phyloP scores from a whole-genome alignment of 169 alveolate genomes.

The Neospora caninum region DNA sequence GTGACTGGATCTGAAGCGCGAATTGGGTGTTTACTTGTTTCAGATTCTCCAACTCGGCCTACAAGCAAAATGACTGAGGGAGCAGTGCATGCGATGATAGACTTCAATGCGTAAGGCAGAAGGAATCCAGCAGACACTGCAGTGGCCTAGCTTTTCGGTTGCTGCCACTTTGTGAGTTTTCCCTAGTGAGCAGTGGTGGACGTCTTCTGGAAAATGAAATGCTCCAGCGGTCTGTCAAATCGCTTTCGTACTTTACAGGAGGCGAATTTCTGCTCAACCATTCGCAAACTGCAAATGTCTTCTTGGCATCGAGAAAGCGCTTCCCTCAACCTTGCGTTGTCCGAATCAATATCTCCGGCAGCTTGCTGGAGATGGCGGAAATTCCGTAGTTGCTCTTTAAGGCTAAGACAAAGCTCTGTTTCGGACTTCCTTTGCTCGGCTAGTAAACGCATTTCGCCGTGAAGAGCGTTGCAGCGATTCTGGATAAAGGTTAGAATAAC shows the following conservation, averaged over 20 bases:
- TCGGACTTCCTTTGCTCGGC: not conserved
- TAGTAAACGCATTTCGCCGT: not conserved
- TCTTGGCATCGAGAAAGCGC: not conserved
- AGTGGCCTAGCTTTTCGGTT: no score
- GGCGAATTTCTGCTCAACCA: not conserved
- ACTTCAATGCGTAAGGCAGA: no score
- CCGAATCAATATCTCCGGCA: not conserved
- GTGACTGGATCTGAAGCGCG: not conserved
- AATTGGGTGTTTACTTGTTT: not conserved
- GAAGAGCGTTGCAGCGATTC: not conserved
- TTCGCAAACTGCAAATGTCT: not conserved
- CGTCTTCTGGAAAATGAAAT: no score
- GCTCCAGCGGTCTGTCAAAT: not conserved
- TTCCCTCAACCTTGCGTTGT: not conserved
- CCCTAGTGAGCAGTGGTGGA: no score
- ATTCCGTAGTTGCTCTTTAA: not conserved
- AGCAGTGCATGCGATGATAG: no score
- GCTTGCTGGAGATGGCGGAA: not conserved
- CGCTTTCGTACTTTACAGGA: not conserved
- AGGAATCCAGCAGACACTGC: no score
- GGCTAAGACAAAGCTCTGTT: not conserved
- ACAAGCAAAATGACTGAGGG: not conserved
- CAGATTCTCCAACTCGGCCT: not conserved
- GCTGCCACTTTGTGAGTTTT: no score
- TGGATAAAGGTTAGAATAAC: not conserved